These are phyloP conservation scores for Lactifluus echinatus DNA, from an alignment of 768 basidiomycete genomes.

Conservation along the genomic window DNA sequence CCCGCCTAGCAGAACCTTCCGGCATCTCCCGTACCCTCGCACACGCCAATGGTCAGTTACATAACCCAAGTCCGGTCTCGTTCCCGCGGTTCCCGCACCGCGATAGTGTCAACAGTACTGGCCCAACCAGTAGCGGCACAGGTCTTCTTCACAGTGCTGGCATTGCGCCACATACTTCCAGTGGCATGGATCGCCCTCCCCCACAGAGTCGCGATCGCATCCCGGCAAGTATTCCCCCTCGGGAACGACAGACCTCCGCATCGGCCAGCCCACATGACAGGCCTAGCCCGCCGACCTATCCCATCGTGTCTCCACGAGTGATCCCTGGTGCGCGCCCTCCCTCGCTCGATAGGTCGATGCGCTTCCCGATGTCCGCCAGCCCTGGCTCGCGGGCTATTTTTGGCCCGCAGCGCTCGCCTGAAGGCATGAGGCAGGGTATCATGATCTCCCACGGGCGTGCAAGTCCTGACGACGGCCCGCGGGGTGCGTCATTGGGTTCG, in stretches of 20 bases:
- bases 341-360: slow-evolving; percentile 1
- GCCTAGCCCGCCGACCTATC: slow-evolving; percentile 5
- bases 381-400: no score
- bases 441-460: no score
- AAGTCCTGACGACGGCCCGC: slow-evolving; percentile 14
- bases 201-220: slow-evolving; percentile 21
- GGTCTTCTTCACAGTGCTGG: slow-evolving; percentile 22
- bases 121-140: slow-evolving; percentile 5
- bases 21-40: slow-evolving; percentile 13
- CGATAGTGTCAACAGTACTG: slow-evolving; percentile 14
- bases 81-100: no score
- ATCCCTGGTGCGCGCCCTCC: slow-evolving; percentile 14
- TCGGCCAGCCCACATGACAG: slow-evolving; percentile 14
- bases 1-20: slow-evolving; percentile 5
- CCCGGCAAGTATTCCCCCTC: background rate
- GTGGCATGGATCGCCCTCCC: background rate
- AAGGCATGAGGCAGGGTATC: no score
- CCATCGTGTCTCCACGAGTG: slow-evolving; percentile 1
- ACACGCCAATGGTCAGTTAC: slow-evolving; percentile 31
- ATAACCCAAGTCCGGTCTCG: no score
- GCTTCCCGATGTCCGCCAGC: slow-evolving; percentile 18
- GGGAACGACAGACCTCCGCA: slow-evolving; percentile 14
- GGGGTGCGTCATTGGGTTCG: slow-evolving; percentile 8
- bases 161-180: no score
- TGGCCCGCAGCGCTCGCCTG: no score